Evolutionary conservation across 2,329 filamentous ascomycete genomes (phyloP).

Genomic region (Amylocarpus encephaloides): DNA sequence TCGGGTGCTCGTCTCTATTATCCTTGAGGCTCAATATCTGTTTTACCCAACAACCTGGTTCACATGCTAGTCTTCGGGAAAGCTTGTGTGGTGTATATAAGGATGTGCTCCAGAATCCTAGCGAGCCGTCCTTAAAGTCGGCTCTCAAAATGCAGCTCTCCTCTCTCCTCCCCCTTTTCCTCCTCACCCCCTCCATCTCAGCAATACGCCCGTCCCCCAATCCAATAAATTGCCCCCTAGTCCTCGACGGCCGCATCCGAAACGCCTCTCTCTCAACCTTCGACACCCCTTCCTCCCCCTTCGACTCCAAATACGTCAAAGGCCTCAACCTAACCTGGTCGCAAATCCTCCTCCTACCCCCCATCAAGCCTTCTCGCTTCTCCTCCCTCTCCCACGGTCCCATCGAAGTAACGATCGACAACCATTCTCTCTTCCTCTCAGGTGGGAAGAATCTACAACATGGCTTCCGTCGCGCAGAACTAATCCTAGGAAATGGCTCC

Average conservation of each 20-base stretch:
- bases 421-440: conserved; percentile 51
- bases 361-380: conserved; percentile 24
- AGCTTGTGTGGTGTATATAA: no score
- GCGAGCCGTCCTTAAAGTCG: no score
- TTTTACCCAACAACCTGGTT: no score
- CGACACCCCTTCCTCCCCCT: conserved; percentile 38
- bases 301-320: conserved; percentile 46
- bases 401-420: conserved; percentile 28
- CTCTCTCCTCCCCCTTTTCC: background rate
- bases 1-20: no score
- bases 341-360: conserved; percentile 42
- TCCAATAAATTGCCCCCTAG: conserved; percentile 32
- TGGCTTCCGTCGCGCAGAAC: conserved; percentile 54
- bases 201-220: background rate
- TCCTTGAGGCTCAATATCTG: no score
- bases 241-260: conserved; percentile 41
- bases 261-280: conserved; percentile 35
- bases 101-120: no score
- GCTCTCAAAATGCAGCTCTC: no score
- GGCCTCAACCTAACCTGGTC: conserved; percentile 47
- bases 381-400: conserved; percentile 2
- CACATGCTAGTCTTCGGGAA: no score
- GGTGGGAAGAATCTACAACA: conserved; percentile 42
- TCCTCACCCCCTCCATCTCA: background rate
- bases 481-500: conserved; percentile 42